Base-by-base conservation (phyloP, 345 rosid species). In the Excoecaria agallocha region DNA sequence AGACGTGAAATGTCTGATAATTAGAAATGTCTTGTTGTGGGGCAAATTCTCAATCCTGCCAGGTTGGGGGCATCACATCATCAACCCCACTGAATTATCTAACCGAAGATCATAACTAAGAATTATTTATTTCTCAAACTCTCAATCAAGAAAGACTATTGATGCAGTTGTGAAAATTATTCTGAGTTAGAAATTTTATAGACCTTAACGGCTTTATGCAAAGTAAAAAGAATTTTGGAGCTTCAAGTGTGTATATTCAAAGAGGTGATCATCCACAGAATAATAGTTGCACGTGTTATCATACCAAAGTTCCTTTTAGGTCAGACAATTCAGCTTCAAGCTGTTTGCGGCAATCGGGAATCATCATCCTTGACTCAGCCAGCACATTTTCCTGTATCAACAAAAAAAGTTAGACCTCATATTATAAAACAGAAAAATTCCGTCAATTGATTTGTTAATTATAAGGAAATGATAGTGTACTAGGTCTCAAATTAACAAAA, bases 291-390 rank as follows among this genome's bases (percentile, higher is more conserved):
- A 15, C 2, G 15, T n/a, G 57, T 51, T 7, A 55, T 30, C 60
- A 78, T 89, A 94, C 98, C 97, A 94, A 66, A 77, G 88, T 85
- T 62, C 77, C 90, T 78, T 90, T 92, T 20, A 92, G 87, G 73
- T 90, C 97, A 76, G 85, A 86, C 52, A 91, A 60, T 1, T 97
- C 89, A 76, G 93, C 88, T 82, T 90, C 97, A 15, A 92, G 86
- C 74, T 97, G 92, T 84, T 89, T 92, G 82, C 80, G 90, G 63
- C 97, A 88, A 78, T 94, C 97, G 3, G 97, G 98, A 77, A 92
- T 80, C 98, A 94, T 94, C 97, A 94, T 94, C 84, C 97, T 92
- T 52, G 97, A 94, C 79, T 92, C 97, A 74, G 93, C 97, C 77
- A 94, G 86, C 79, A 94, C 98, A 77, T 94, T 94, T 80, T 94